Percentiles rank a stretch among this genome's conserved stretches.
Conservation (phyloP, 148 eudicot genomes). For the Suaeda aralocaspica region DNA sequence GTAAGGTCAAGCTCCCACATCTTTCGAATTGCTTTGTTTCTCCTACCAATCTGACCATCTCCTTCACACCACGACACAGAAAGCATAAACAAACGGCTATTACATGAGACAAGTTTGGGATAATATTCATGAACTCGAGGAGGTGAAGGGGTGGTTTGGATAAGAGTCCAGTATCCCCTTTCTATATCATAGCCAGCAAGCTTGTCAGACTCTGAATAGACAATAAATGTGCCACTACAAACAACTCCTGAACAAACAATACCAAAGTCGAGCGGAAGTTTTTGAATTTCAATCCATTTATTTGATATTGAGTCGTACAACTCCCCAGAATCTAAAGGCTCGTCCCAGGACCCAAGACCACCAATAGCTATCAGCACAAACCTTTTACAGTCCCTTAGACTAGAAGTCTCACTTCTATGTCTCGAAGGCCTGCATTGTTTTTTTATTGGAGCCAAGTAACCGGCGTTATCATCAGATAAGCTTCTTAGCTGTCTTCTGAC, state of each 20-base stretch:
- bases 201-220: constrained; percentile 78
- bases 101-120: constrained; percentile 67
- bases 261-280: constrained; percentile 77
- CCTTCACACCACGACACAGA: constrained; percentile 99
- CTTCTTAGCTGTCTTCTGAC: constrained; percentile 72
- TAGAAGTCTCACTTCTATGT: constrained; percentile 47
- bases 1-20: constrained; percentile 80
- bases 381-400: constrained; percentile 43
- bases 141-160: constrained; percentile 65
- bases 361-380: constrained; percentile 82
- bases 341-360: constrained; percentile 93
- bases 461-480: constrained; percentile 54
- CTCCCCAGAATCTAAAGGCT: constrained; percentile 80
- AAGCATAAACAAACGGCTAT: constrained; percentile 65
- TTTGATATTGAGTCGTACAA: constrained; percentile 72
- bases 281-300: constrained; percentile 91
- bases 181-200: constrained; percentile 81
- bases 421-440: constrained; percentile 47
- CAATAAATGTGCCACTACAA: constrained; percentile 66
- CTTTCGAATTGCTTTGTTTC: constrained; percentile 90
- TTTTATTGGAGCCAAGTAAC: constrained; percentile 22
- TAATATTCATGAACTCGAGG: constrained; percentile 85
- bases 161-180: constrained; percentile 70
- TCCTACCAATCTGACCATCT: constrained; percentile 92
- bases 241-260: constrained; percentile 75